Percentiles rank a stretch among this genome's conserved stretches.
phyloP scores from a whole-genome alignment of 2,329 filamentous ascomycete species.

The Hymenotorrendiella dingleyae region DNA sequence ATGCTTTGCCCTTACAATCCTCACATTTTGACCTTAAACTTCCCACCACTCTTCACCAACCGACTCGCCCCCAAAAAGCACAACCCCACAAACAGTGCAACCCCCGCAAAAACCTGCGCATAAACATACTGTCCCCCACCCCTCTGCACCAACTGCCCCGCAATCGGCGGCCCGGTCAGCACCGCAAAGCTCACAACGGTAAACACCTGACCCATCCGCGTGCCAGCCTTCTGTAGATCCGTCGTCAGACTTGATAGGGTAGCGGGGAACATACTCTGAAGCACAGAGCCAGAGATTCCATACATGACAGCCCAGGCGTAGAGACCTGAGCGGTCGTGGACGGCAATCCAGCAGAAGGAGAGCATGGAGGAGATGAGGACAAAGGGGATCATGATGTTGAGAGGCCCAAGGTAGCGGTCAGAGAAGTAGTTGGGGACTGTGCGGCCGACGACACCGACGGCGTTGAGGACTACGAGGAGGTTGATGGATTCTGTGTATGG shows the following conservation, averaged over 20 bases:
- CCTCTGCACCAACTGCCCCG: conserved; percentile 42
- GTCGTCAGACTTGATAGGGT: conserved; percentile 7
- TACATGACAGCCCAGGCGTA: conserved; percentile 27
- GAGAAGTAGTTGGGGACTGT: conserved; percentile 26
- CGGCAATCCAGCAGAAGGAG: conserved; percentile 16
- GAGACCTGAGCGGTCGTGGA: conserved; percentile 25
- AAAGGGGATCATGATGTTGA: conserved; percentile 24
- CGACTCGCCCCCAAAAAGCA: conserved; percentile 37
- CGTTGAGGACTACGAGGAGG: conserved; percentile 19
- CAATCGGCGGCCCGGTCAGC: conserved; percentile 13
- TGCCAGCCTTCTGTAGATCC: conserved; percentile 12
- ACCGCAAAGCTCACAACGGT: conserved; percentile 7
- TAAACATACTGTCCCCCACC: conserved; percentile 41
- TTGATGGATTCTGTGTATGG: conserved; percentile 36
- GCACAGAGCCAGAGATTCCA: conserved; percentile 23
- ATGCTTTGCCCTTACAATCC: neutral
- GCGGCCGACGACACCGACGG: conserved; percentile 17
- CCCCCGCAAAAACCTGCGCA: conserved; percentile 46
- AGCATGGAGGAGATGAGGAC: conserved; percentile 19
- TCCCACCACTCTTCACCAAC: conserved; percentile 32
- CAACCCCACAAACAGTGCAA: conserved; percentile 37
- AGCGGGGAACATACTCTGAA: conserved; percentile 10
- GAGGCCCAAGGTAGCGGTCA: conserved; percentile 25
- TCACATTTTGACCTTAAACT: conserved; percentile 24
- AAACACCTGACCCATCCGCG: conserved; percentile 13